Percentiles rank a stretch among this genome's conserved stretches.
These are phyloP conservation scores for Leptographium procerum DNA, from an alignment of 2,329 filamentous ascomycete genomes.

Conservation along the genomic window DNA sequence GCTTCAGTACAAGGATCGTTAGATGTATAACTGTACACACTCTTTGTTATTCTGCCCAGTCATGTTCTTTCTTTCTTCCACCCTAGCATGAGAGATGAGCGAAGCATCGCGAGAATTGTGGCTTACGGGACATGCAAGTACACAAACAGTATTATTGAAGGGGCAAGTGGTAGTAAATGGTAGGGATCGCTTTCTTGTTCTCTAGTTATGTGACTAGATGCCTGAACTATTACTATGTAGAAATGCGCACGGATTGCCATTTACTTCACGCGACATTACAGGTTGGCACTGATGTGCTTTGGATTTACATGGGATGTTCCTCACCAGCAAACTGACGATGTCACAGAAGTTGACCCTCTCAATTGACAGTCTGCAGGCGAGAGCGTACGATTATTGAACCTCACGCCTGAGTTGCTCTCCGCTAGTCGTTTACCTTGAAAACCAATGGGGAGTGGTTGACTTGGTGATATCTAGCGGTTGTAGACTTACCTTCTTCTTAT, in stretches of 20 bases:
- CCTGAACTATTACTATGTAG: conserved; percentile 8
- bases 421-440: conserved; percentile 91
- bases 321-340: conserved; percentile 76
- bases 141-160: not conserved
- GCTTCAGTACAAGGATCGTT: not conserved
- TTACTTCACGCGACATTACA: conserved; percentile 20
- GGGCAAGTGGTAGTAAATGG: not conserved
- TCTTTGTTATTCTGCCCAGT: not conserved
- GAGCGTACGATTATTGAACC: conserved; percentile 41
- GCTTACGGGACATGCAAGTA: not conserved
- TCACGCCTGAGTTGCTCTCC: conserved; percentile 55
- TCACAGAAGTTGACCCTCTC: conserved; percentile 47
- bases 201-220: conserved; percentile 6
- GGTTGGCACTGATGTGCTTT: not conserved
- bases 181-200: not conserved
- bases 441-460: conserved; percentile 60
- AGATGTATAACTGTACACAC: too few relatives aligned
- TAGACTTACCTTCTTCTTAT: not conserved
- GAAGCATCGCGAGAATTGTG: not conserved
- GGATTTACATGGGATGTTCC: conserved; percentile 42
- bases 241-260: conserved; percentile 47
- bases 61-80: not conserved
- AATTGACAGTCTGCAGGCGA: conserved; percentile 71
- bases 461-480: conserved; percentile 80
- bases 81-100: not conserved